Evolutionary conservation across 257 asterid genomes (phyloP).

Genomic region (Apocynum venetum): DNA sequence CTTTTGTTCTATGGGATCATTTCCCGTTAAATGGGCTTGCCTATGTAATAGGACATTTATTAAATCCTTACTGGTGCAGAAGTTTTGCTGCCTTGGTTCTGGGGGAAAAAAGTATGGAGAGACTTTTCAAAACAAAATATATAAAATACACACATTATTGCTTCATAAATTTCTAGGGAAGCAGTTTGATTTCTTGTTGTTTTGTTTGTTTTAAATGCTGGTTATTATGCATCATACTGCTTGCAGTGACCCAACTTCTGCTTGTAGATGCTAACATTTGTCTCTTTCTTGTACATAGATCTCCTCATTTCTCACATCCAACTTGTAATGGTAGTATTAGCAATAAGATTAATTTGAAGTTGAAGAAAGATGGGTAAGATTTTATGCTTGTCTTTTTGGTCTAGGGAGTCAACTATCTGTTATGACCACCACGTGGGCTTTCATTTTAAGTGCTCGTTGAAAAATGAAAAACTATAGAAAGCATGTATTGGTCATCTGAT

Average conservation of each 20-base stretch:
- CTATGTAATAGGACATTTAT: not conserved
- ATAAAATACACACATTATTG: not conserved
- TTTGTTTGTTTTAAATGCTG: not conserved
- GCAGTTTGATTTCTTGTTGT: not conserved
- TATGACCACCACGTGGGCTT: not conserved
- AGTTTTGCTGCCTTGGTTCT: not conserved
- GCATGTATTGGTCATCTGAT: not conserved
- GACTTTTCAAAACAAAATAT: not conserved
- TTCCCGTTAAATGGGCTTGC: not conserved
- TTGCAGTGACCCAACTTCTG: not conserved
- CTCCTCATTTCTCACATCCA: not conserved
- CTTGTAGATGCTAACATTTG: not conserved
- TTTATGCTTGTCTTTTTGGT: not conserved
- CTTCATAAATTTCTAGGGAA: not conserved
- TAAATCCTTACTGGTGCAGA: not conserved
- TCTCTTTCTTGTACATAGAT: not conserved
- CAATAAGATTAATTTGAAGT: not conserved
- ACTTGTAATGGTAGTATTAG: not conserved
- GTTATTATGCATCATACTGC: not conserved
- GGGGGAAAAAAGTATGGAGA: not conserved
- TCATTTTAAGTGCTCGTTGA: not conserved
- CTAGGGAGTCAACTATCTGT: not conserved
- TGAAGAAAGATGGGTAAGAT: not conserved
- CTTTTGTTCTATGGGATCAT: not conserved
- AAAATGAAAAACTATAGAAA: not conserved